phyloP scores from a whole-genome alignment of 1,284 basidiomycete species.

The Omphalotus olearius region DNA sequence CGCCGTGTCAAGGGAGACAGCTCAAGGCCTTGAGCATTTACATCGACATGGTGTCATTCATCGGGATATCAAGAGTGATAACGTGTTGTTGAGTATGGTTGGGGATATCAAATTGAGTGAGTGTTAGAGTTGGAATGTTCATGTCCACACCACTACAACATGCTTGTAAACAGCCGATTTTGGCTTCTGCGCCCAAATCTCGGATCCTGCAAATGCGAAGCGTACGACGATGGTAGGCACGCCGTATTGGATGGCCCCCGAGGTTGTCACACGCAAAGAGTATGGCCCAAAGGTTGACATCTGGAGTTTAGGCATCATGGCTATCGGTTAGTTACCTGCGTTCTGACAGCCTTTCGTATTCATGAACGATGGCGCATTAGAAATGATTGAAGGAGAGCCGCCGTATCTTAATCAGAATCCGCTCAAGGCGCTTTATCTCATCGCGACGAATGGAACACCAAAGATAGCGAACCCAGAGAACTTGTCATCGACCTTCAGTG shows the following conservation, averaged over 20 bases:
- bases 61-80: conserved; percentile 98
- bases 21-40: conserved; percentile 88
- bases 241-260: conserved; percentile 99
- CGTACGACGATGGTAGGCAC: conserved; percentile 99
- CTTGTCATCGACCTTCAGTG: conserved; percentile 81
- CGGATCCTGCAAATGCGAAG: conserved; percentile 86
- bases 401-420: conserved; percentile 98
- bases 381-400: conserved; percentile 99
- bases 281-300: conserved; percentile 99
- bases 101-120: conserved; percentile 97
- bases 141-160: conserved; percentile 2
- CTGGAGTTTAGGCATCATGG: conserved; percentile 98
- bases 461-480: conserved; percentile 95
- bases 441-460: conserved; percentile 98
- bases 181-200: conserved; percentile 97
- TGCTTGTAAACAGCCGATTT: conserved; percentile 76
- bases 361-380: conserved; percentile 33
- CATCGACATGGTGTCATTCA: conserved; percentile 96
- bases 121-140: conserved; percentile 28
- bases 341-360: conserved; percentile 6
- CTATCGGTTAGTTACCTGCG: conserved; percentile 62
- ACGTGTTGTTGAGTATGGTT: conserved; percentile 87
- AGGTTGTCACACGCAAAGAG: conserved; percentile 97
- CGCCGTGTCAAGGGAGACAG: conserved; percentile 86
- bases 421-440: conserved; percentile 91